These are phyloP conservation scores for Aspergillus chevalieri DNA, from an alignment of 2,329 filamentous ascomycete genomes.

Conservation along the genomic window DNA sequence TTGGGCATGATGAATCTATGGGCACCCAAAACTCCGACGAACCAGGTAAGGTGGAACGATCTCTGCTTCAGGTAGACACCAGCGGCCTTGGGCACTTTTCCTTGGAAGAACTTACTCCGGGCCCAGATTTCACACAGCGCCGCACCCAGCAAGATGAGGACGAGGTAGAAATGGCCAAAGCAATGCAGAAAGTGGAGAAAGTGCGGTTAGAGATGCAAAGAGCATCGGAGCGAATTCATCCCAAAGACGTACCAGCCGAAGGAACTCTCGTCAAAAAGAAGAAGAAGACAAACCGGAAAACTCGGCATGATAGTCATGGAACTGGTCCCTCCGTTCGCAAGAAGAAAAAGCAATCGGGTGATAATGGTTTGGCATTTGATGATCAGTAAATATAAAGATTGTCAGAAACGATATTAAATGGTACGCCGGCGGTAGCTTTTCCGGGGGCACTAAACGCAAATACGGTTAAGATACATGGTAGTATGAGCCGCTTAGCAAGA, in stretches of 20 bases:
- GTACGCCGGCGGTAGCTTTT: no score
- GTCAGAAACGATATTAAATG: no score
- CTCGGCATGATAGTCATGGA: neutral
- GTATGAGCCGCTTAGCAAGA: no score
- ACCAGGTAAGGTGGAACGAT: slow-evolving; percentile 49
- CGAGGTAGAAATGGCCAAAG: slow-evolving; percentile 81
- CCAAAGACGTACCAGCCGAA: slow-evolving; percentile 44
- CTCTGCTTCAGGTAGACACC: slow-evolving; percentile 78
- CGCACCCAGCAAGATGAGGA: slow-evolving; percentile 65
- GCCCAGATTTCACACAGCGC: slow-evolving; percentile 25
- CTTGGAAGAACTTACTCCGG: slow-evolving; percentile 48
- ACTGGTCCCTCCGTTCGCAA: slow-evolving; percentile 4
- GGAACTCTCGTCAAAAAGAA: slow-evolving; percentile 55
- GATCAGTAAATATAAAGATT: no score
- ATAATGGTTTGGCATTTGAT: slow-evolving; percentile 2
- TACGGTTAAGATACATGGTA: no score
- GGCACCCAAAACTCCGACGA: slow-evolving; percentile 35
- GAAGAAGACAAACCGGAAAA: slow-evolving; percentile 32
- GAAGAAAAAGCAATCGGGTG: slow-evolving; percentile 15
- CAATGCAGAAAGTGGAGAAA: slow-evolving; percentile 81
- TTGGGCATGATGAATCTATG: slow-evolving; percentile 41
- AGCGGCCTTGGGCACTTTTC: slow-evolving; percentile 69
- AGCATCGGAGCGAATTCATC: slow-evolving; percentile 41
- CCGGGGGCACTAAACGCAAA: no score
- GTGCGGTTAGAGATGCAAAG: slow-evolving; percentile 75